Conservation (phyloP, 2,329 filamentous ascomycete species). For the Celoporthe dispersa region DNA sequence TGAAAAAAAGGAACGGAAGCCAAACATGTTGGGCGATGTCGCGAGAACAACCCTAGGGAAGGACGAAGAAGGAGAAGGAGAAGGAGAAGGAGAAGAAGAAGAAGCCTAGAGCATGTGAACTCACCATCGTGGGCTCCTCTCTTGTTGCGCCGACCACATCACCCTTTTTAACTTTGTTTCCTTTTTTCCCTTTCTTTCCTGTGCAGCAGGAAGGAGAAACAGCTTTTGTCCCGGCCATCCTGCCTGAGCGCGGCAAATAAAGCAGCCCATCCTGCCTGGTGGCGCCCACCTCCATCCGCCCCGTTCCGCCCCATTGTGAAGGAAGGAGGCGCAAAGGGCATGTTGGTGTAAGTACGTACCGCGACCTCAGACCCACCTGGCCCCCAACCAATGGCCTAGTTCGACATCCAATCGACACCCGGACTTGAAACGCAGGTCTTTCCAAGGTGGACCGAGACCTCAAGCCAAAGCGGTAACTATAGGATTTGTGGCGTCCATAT, state of each 20-base stretch:
- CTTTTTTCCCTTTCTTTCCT: too few relatives aligned
- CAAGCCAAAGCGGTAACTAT: not conserved
- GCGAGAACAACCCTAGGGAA: not conserved
- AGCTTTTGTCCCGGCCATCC: too few relatives aligned
- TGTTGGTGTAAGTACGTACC: not conserved
- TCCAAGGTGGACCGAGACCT: not conserved
- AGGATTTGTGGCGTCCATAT: not conserved
- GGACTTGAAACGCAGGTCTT: constrained; percentile 10
- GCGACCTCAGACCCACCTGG: not conserved
- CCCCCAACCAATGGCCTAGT: constrained; percentile 7
- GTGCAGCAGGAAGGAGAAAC: not conserved
- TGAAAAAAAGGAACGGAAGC: constrained; percentile 18
- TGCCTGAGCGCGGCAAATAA: not conserved
- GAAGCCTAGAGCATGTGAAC: not conserved
- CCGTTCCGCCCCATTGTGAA: not conserved
- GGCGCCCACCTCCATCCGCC: not conserved
- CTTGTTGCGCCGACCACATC: not conserved
- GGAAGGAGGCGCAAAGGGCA: constrained; percentile 3
- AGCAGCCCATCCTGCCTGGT: not conserved
- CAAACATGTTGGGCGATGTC: constrained; percentile 20
- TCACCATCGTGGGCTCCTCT: not conserved
- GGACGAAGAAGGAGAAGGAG: not conserved
- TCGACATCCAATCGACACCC: not conserved
- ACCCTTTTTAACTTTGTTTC: not conserved
- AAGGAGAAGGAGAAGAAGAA: constrained; percentile 6